These are phyloP conservation scores for Hyphopichia fennica DNA, from an alignment of 1,139 yeast species.

Conservation along the genomic window DNA sequence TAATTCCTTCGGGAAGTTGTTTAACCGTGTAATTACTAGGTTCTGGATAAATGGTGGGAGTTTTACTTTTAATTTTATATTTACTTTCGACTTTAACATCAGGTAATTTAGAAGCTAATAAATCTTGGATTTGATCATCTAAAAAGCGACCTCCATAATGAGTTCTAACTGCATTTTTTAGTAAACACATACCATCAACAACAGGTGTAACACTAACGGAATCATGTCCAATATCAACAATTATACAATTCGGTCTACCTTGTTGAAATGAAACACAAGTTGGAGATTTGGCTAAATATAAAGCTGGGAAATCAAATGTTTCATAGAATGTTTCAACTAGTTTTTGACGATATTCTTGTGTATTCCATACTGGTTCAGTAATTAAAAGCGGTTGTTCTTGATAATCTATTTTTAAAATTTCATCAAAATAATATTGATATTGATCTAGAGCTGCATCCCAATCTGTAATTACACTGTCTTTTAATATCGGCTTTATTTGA, in stretches of 20 bases:
- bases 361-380: constrained; percentile 88
- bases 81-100: constrained; percentile 13
- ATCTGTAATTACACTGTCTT: constrained; percentile 61
- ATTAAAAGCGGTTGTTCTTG: constrained; percentile 73
- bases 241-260: constrained; percentile 90
- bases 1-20: constrained; percentile 31
- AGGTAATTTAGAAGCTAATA: constrained; percentile 18
- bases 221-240: constrained; percentile 91
- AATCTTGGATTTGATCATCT: constrained; percentile 42
- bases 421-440: constrained; percentile 54
- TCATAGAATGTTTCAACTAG: constrained; percentile 79
- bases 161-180: constrained; percentile 69
- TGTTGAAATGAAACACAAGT: constrained; percentile 91
- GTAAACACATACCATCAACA: constrained; percentile 85
- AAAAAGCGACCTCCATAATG: constrained; percentile 65
- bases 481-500: constrained; percentile 57
- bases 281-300: constrained; percentile 81
- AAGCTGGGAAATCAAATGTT: constrained; percentile 75
- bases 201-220: constrained; percentile 86
- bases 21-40: constrained; percentile 28
- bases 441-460: constrained; percentile 79
- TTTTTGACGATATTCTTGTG: constrained; percentile 64
- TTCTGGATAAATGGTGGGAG: constrained; percentile 35
- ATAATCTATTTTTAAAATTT: constrained; percentile 51
- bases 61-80: constrained; percentile 35